phyloP scores from a whole-genome alignment of 2,329 filamentous ascomycete genomes.

The Fusarium nanum region DNA sequence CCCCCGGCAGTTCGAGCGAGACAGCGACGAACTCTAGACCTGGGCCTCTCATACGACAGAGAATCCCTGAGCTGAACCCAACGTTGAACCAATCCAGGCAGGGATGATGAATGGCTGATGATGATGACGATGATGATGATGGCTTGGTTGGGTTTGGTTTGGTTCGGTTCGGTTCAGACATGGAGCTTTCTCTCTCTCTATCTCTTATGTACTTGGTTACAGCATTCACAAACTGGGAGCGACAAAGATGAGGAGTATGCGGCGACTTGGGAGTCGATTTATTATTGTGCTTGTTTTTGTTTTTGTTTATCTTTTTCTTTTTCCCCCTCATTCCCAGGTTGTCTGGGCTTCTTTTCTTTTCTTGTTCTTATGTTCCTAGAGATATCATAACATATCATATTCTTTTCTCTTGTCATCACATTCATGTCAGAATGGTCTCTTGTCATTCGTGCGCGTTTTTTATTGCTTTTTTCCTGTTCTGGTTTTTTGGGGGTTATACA shows the following conservation, averaged over 20 bases:
- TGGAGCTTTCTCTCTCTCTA: conserved; percentile 13
- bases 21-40: neutral
- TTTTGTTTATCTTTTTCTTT: neutral
- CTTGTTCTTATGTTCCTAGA: neutral
- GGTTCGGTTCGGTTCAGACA: neutral
- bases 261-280: conserved; percentile 26
- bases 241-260: conserved; percentile 31
- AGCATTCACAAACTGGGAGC: conserved; percentile 16
- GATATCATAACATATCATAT: conserved; percentile 15
- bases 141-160: neutral
- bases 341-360: neutral
- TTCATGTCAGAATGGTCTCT: neutral
- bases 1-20: neutral
- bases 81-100: neutral
- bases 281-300: neutral
- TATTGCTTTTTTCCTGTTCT: conserved; percentile 12
- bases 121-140: neutral
- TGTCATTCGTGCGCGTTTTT: conserved; percentile 3
- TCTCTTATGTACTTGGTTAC: conserved; percentile 6
- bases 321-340: neutral
- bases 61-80: conserved; percentile 7
- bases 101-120: conserved; percentile 1
- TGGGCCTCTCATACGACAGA: neutral
- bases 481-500: conserved; percentile 12
- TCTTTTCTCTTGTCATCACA: conserved; percentile 1